Evolutionary conservation across 208 protist species (phyloP).

Genomic region (Novymonas esmeraldas): DNA sequence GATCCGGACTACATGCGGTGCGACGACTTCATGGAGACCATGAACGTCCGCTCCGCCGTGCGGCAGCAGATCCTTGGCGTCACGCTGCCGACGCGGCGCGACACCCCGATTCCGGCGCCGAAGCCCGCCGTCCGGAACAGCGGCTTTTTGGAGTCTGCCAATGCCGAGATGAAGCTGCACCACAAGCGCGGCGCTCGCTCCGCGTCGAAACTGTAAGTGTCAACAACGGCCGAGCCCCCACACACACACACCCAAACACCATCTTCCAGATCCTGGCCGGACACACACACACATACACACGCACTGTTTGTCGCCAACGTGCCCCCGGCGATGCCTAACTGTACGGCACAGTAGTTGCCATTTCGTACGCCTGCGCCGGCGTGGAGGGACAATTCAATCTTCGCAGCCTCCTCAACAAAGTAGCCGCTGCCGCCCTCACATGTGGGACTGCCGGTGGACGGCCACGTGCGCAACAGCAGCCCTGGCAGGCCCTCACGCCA

Average conservation of each 20-base stretch:
- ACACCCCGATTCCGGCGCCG: constrained; percentile 51
- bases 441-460: too few species aligned
- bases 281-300: background rate
- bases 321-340: too few species aligned
- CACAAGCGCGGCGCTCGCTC: constrained; percentile 9
- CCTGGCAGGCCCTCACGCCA: too few species aligned
- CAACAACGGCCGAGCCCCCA: too few species aligned
- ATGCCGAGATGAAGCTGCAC: constrained; percentile 37
- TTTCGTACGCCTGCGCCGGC: too few species aligned
- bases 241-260: background rate
- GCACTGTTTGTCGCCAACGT: background rate
- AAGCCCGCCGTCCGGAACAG: constrained; percentile 55
- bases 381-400: too few species aligned
- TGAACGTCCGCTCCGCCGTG: constrained; percentile 63
- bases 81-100: constrained; percentile 35
- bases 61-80: constrained; percentile 55
- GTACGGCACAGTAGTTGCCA: too few species aligned
- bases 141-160: constrained; percentile 57
- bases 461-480: too few species aligned
- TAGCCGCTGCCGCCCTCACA: too few species aligned
- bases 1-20: constrained; percentile 68
- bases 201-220: constrained; percentile 33
- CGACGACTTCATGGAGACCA: constrained; percentile 81
- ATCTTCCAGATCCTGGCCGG: too few species aligned
- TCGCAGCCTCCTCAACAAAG: too few species aligned